These are phyloP conservation scores for Jaltomata sinuosa DNA, from an alignment of 257 asterid species.

Conservation along the genomic window DNA sequence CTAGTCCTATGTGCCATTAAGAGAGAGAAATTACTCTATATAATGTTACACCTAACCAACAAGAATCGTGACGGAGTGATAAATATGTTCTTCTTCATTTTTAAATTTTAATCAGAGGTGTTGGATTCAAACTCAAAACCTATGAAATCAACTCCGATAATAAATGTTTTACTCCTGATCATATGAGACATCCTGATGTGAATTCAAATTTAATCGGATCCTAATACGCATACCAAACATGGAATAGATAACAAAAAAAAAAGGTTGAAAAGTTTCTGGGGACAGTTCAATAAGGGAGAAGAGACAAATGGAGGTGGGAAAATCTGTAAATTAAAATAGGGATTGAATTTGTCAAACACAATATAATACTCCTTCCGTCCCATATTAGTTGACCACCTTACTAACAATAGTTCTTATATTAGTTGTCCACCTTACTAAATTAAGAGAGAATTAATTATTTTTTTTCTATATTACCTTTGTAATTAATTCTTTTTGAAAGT, in stretches of 20 bases:
- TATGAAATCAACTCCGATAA: neutral
- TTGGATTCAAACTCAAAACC: rapidly evolving
- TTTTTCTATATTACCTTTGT: too few species aligned
- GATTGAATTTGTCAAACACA: constrained; percentile 1
- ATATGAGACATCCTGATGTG: too few species aligned
- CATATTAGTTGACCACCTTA: too few species aligned
- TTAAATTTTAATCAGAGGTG: neutral
- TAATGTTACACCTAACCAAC: neutral
- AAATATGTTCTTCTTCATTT: rapidly evolving
- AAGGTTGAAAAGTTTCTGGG: neutral
- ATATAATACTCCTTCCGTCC: too few species aligned
- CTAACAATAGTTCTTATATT: too few species aligned
- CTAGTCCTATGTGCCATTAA: neutral
- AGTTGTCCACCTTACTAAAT: too few species aligned
- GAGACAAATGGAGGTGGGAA: constrained; percentile 33
- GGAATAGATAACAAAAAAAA: rapidly evolving
- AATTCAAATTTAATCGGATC: neutral
- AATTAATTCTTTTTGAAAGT: too few species aligned
- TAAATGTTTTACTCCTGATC: neutral
- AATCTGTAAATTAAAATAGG: neutral
- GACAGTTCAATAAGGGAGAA: constrained; percentile 8
- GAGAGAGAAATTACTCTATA: neutral
- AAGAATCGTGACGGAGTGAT: too few species aligned
- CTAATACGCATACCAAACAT: neutral
- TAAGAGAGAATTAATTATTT: too few species aligned